Evolutionary conservation across 225 moss, liverwort and hornwort genomes (phyloP), one percentile per base, ranked within the genome.

Genomic region (Neckera pumila): DNA sequence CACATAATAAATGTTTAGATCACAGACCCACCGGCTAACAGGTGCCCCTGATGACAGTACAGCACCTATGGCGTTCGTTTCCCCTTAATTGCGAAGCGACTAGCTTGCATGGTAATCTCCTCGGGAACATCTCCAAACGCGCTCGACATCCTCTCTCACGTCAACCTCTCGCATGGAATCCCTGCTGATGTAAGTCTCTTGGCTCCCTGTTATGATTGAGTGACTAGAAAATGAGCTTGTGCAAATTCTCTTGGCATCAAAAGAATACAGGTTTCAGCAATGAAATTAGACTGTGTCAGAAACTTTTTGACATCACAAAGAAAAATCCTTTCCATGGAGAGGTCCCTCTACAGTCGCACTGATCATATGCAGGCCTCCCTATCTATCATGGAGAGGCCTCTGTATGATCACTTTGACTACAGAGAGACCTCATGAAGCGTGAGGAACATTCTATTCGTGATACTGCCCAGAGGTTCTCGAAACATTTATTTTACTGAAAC

Each of bases 31-130:
- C 64, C 79, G 85, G 86, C 88, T 92, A 88, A 93, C 81, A 60
- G 89, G 81, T 89, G 90, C 53, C 88, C 59, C 30, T 91, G 73
- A 80, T 92, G 90, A 81, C 92, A 85, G 92, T 89, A 89, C 94
- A 96, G 95, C 87, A 91, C 90, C 45, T 87, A 87, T 77, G 89
- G 90, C 81, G 83, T 95, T 78, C 94, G 93, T 72, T 96, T 94
- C 85, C 96, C 95, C 6, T 90, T 96, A 83, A 78, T 95, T 45
- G 95, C 93, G 81, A 94, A 92, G 86, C 92, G 96, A 80, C 87
- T 95, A 51, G 95, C 94, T 53, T 95, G 95, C 90, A 95, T 95
- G 95, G 91, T 95, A 72, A 69, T 85, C 79, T 91, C 90, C 60
- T 91, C 90, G 22, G 89, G 87, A 74, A 84, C 85, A 51, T 89